Evolutionary conservation across 371 early-diverging fungal genomes (phyloP).

Genomic region (Actinomucor elegans): DNA sequence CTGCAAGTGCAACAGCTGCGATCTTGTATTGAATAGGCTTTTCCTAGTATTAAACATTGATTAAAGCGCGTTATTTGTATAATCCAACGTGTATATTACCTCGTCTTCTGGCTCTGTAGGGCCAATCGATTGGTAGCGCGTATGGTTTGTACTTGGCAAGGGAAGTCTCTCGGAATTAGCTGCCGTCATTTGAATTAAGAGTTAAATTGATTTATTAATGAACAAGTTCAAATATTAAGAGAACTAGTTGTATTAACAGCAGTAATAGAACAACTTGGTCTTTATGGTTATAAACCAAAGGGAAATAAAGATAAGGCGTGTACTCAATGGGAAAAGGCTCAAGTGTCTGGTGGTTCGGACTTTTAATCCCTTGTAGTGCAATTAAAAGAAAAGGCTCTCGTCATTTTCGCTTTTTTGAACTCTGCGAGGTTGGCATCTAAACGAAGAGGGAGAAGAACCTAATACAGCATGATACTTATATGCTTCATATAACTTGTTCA

Average conservation of each 20-base stretch:
- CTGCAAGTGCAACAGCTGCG: not conserved
- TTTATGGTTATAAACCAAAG: no score
- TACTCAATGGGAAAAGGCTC: not conserved
- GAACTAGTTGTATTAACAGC: no score
- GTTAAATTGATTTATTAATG: not conserved
- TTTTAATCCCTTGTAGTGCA: not conserved
- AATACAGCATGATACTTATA: slow-evolving; percentile 49
- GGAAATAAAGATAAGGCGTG: not conserved
- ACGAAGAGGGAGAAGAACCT: slow-evolving; percentile 16
- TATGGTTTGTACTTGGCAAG: slow-evolving; percentile 12
- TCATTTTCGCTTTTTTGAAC: slow-evolving; percentile 7
- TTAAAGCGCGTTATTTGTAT: no score
- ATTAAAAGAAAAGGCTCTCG: no score
- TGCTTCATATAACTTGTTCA: slow-evolving; percentile 53
- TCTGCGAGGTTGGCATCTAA: slow-evolving; percentile 26
- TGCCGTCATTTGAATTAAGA: not conserved
- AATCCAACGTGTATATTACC: no score
- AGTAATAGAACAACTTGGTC: no score
- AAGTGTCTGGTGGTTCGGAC: not conserved
- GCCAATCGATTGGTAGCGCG: slow-evolving; percentile 27
- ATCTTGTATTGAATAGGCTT: not conserved
- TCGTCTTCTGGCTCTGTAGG: slow-evolving; percentile 22
- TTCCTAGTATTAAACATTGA: no score
- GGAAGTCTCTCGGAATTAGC: not conserved
- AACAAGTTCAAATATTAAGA: not conserved